Conservation (phyloP, 1,284 basidiomycete species). For the Tilletia walkeri region DNA sequence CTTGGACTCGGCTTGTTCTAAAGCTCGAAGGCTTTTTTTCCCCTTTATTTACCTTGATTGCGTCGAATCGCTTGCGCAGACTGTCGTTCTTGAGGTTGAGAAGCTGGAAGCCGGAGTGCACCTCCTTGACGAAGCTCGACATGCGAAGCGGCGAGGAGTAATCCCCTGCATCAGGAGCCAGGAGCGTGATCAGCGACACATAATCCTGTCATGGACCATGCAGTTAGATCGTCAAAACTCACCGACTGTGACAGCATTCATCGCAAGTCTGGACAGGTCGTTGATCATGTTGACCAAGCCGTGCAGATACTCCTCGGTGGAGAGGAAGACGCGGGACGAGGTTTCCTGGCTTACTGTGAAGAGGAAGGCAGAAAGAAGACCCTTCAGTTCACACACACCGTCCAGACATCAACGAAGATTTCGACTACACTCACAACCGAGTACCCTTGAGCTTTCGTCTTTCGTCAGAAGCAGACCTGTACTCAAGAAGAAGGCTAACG, state of each 20-base stretch:
- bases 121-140: constrained; percentile 45
- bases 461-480: constrained; percentile 38
- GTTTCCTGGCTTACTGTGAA: constrained; percentile 11
- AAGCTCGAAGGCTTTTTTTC: no score
- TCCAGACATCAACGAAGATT: constrained; percentile 14
- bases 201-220: no score
- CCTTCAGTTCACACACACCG: constrained; percentile 2
- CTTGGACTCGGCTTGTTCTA: no score
- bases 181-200: not conserved
- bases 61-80: constrained; percentile 50
- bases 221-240: not conserved
- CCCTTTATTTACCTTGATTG: constrained; percentile 39
- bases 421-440: constrained; percentile 26
- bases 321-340: constrained; percentile 28
- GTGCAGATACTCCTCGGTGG: constrained; percentile 51
- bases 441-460: constrained; percentile 22
- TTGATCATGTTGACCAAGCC: constrained; percentile 43
- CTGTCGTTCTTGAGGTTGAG: constrained; percentile 54
- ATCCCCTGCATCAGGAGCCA: constrained; percentile 25
- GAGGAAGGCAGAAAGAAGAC: not conserved
- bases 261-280: constrained; percentile 36
- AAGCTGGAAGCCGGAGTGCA: constrained; percentile 50
- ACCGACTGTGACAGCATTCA: constrained; percentile 35
- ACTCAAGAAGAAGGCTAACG: constrained; percentile 27
- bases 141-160: constrained; percentile 44